Evolutionary conservation across 768 basidiomycete species (phyloP).

Genomic region (Auricularia sp.): DNA sequence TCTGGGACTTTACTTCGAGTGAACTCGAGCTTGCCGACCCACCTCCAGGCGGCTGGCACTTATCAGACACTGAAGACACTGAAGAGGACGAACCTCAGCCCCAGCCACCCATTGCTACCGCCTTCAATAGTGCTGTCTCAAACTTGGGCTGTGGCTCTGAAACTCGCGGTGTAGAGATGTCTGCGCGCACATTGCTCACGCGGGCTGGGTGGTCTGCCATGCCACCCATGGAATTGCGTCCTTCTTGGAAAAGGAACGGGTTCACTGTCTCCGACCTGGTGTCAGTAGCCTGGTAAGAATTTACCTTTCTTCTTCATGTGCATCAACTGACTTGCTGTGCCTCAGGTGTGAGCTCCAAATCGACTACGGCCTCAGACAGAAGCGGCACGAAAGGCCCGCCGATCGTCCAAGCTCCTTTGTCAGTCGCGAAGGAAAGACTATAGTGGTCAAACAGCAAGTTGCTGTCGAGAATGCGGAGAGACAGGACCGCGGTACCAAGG

Average conservation of each 20-base stretch:
- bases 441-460: constrained; percentile 37
- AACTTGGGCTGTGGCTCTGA: neutral
- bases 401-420: constrained; percentile 45
- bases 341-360: constrained; percentile 71
- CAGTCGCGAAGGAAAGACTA: constrained; percentile 48
- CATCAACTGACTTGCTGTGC: neutral
- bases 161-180: neutral
- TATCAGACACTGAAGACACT: neutral
- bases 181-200: neutral
- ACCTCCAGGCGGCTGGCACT: neutral
- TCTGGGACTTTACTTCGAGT: neutral
- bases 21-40: neutral
- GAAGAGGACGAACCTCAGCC: neutral
- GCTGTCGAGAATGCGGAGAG: constrained; percentile 45
- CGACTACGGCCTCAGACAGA: constrained; percentile 62
- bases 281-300: neutral
- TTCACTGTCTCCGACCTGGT: neutral
- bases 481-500: constrained; percentile 45
- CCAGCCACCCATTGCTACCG: neutral
- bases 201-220: neutral
- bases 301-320: neutral
- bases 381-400: constrained; percentile 22
- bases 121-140: no score
- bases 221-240: neutral
- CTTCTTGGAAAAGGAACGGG: neutral